A percentile compares a stretch with the other conserved stretches of the same genome.
phyloP scores from a whole-genome alignment of 2,329 filamentous ascomycete genomes.

The Aspergillus texensis region DNA sequence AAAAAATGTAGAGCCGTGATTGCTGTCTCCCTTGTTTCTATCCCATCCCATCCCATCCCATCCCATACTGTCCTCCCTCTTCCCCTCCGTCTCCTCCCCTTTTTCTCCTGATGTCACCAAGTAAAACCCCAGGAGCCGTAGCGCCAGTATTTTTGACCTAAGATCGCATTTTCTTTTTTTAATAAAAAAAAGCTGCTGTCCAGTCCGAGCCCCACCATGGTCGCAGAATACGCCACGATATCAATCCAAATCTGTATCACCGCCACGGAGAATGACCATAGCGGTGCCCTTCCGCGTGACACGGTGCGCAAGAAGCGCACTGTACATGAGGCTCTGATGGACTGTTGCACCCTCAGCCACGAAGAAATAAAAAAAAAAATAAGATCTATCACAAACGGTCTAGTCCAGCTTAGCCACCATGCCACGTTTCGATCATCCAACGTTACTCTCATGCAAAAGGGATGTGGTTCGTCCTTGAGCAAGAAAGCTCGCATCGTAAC shows the following conservation, averaged over 20 bases:
- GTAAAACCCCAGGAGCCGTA: not conserved
- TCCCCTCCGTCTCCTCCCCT: not conserved
- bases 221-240: not conserved
- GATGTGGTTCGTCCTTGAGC: not conserved
- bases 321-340: not conserved
- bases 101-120: not conserved
- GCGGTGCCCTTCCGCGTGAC: not conserved
- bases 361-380: not conserved
- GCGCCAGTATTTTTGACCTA: slow-evolving; percentile 3
- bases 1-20: not conserved
- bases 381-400: slow-evolving; percentile 3
- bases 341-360: slow-evolving; percentile 1
- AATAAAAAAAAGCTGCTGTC: slow-evolving; percentile 4
- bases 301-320: not conserved
- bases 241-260: not conserved
- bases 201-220: not conserved
- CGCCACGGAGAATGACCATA: not conserved
- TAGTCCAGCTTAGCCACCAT: not conserved
- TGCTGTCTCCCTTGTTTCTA: not conserved
- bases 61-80: no score
- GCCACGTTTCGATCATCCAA: slow-evolving; percentile 5
- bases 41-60: not conserved
- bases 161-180: not conserved
- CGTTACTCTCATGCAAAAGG: not conserved
- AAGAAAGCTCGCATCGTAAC: not conserved